A percentile compares a stretch with the other conserved stretches of the same genome.
Evolutionary conservation across 2,329 filamentous ascomycete genomes (phyloP).

Genomic region (Fusarium mangiferae): DNA sequence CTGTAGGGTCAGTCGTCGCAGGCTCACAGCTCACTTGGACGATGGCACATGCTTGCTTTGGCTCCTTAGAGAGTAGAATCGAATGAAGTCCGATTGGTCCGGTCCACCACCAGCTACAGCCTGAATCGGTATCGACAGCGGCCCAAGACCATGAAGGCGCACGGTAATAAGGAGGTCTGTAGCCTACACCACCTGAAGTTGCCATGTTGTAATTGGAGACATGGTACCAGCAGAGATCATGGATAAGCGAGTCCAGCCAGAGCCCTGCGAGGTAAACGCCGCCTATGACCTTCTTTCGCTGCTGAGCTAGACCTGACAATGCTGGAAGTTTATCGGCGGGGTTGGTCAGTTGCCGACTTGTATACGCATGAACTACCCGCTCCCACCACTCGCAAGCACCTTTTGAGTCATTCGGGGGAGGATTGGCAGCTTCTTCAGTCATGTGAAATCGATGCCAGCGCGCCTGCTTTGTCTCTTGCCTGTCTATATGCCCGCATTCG

Average conservation of each 20-base stretch:
- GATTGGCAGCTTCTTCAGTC: neutral
- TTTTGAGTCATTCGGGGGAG: neutral
- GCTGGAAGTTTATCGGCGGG: neutral
- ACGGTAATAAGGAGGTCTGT: neutral
- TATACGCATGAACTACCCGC: neutral
- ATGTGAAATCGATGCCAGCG: neutral
- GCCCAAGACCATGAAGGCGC: slow-evolving; percentile 5
- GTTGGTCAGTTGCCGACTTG: neutral
- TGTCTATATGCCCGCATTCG: neutral
- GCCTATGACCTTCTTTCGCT: neutral
- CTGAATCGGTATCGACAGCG: neutral
- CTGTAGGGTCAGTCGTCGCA: neutral
- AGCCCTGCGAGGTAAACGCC: neutral
- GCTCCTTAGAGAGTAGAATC: no score
- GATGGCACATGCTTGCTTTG: neutral
- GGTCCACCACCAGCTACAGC: neutral
- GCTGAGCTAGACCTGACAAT: neutral
- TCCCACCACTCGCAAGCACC: neutral
- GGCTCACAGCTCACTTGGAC: neutral
- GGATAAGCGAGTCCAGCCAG: neutral
- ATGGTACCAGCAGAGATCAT: slow-evolving; percentile 7
- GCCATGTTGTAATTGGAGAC: no score
- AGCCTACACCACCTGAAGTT: neutral
- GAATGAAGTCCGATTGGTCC: no score
- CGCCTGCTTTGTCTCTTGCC: no score